These are phyloP conservation scores for Aureobasidium sp. DNA, from an alignment of 2,329 filamentous ascomycete genomes.

Conservation along the genomic window DNA sequence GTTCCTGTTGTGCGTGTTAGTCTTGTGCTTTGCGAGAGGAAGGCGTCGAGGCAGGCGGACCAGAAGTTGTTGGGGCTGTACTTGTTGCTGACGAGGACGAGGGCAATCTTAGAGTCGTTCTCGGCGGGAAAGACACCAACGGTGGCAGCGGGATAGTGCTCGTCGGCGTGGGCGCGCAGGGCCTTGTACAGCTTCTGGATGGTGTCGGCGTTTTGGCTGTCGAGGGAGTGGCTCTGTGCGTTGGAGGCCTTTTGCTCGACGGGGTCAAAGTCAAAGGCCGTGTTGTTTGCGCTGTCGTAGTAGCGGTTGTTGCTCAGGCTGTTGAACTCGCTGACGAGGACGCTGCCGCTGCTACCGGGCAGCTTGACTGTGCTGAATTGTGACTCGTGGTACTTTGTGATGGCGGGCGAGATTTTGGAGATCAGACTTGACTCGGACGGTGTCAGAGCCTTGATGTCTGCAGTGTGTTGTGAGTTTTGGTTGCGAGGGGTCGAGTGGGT, in stretches of 20 bases:
- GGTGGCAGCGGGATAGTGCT: slow-evolving; percentile 80
- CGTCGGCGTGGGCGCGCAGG: slow-evolving; percentile 66
- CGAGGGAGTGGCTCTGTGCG: slow-evolving; percentile 70
- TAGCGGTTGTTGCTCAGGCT: slow-evolving; percentile 73
- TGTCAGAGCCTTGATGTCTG: slow-evolving; percentile 87
- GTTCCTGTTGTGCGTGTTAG: slow-evolving; percentile 54
- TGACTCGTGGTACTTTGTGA: slow-evolving; percentile 92
- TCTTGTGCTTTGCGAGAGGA: neutral
- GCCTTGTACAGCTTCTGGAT: slow-evolving; percentile 79
- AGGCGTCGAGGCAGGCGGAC: slow-evolving; percentile 40
- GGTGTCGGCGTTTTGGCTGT: slow-evolving; percentile 69
- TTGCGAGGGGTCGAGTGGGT: neutral
- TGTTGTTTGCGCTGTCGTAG: slow-evolving; percentile 82
- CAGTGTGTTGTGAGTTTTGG: neutral
- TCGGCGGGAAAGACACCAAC: slow-evolving; percentile 78
- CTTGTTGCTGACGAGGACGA: slow-evolving; percentile 88
- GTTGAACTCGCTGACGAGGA: slow-evolving; percentile 81
- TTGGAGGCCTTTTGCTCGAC: slow-evolving; percentile 75
- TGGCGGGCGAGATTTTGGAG: slow-evolving; percentile 69
- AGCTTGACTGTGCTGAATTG: slow-evolving; percentile 87
- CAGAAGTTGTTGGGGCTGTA: slow-evolving; percentile 98
- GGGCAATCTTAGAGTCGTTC: slow-evolving; percentile 66
- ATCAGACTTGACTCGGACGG: slow-evolving; percentile 61
- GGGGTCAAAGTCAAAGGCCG: slow-evolving; percentile 86
- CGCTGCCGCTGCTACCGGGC: slow-evolving; percentile 65